Evolutionary conservation across 371 early-diverging fungal species (phyloP).

Genomic region (Mucor circinelloides): DNA sequence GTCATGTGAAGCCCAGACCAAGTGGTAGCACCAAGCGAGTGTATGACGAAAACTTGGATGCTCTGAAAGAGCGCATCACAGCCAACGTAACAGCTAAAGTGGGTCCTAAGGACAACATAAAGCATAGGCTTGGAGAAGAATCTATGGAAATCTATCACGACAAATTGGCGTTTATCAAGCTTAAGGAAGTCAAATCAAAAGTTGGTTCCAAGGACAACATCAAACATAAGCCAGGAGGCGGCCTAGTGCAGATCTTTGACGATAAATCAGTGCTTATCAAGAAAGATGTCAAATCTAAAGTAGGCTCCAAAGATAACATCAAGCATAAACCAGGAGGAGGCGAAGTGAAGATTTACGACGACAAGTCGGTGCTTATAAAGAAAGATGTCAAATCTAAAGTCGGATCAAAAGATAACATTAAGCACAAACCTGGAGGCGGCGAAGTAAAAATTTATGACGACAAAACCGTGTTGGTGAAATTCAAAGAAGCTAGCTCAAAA

Average conservation of each 20-base stretch:
- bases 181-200: slow-evolving; percentile 15
- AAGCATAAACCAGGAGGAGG: slow-evolving; percentile 31
- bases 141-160: slow-evolving; percentile 20
- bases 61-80: neutral
- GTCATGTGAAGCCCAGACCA: slow-evolving; percentile 27
- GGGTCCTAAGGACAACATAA: slow-evolving; percentile 29
- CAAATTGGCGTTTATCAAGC: neutral
- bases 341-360: slow-evolving; percentile 12
- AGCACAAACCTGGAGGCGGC: slow-evolving; percentile 24
- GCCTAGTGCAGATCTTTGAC: slow-evolving; percentile 17
- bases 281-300: slow-evolving; percentile 16
- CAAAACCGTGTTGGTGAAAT: slow-evolving; percentile 1
- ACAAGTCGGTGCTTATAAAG: slow-evolving; percentile 11
- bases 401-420: slow-evolving; percentile 22
- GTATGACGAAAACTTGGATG: slow-evolving; percentile 17
- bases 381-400: slow-evolving; percentile 19
- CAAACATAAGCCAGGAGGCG: slow-evolving; percentile 24
- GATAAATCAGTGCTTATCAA: slow-evolving; percentile 14
- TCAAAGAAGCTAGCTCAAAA: slow-evolving; percentile 15
- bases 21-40: slow-evolving; percentile 18
- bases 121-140: slow-evolving; percentile 25
- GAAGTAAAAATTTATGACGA: slow-evolving; percentile 20
- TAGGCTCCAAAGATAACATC: slow-evolving; percentile 24
- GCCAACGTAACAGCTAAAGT: slow-evolving; percentile 23
- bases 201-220: slow-evolving; percentile 25